Evolutionary conservation across 371 early-diverging fungal genomes (phyloP).

Genomic region (Haplosporangium sp.): DNA sequence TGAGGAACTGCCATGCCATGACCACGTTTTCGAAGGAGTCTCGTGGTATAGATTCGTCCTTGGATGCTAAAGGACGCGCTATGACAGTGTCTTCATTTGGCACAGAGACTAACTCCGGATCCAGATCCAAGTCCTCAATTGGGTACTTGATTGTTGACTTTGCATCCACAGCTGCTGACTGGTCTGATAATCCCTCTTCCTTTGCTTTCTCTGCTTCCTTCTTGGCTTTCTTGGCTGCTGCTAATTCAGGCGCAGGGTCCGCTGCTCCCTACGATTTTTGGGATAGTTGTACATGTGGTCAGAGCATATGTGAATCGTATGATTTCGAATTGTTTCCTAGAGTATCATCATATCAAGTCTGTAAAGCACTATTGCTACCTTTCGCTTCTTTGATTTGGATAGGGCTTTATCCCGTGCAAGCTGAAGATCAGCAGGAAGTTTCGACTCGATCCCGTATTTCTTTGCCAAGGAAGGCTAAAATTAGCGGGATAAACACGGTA

Average conservation of each 20-base stretch:
- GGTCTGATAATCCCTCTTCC: constrained; percentile 54
- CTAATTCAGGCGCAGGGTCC: constrained; percentile 49
- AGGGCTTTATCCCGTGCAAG: constrained; percentile 58
- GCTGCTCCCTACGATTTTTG: constrained; percentile 22
- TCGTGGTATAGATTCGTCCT: constrained; percentile 24
- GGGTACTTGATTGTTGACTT: constrained; percentile 65
- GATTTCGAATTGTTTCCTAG: background rate
- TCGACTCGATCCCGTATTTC: constrained; percentile 63
- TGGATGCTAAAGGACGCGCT: constrained; percentile 23
- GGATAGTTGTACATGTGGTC: too few species aligned
- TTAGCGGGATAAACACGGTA: too few species aligned
- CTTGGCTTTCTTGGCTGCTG: constrained; percentile 55
- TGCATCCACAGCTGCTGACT: constrained; percentile 54
- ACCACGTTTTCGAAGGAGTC: constrained; percentile 42
- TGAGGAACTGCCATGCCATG: constrained; percentile 57
- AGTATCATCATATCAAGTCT: background rate
- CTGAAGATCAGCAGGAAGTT: constrained; percentile 61
- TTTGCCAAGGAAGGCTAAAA: constrained; percentile 56
- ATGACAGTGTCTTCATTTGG: constrained; percentile 3
- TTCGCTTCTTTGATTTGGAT: constrained; percentile 61
- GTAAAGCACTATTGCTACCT: constrained; percentile 30
- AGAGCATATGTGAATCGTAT: background rate
- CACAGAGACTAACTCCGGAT: background rate
- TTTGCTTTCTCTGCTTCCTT: constrained; percentile 60
- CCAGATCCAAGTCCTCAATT: constrained; percentile 70